phyloP scores from a whole-genome alignment of 345 rosid species.

The Raphanus sativus region DNA sequence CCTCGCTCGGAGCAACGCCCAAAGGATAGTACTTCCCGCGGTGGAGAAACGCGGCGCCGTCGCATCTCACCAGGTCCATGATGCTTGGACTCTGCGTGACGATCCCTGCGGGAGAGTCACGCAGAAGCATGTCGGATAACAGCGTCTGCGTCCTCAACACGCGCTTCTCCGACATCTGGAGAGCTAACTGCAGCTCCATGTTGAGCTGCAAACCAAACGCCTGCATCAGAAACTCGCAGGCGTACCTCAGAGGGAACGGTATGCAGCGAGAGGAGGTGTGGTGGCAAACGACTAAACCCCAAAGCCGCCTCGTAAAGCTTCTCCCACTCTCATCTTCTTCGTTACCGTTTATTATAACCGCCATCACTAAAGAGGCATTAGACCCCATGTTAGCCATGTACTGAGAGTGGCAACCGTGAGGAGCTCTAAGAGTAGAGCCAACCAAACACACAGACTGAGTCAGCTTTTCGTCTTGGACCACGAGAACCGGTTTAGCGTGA shows the following conservation, averaged over 20 bases:
- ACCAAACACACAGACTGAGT: conserved; percentile 91
- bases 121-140: conserved; percentile 94
- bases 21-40: conserved; percentile 68
- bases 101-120: conserved; percentile 88
- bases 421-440: conserved; percentile 96
- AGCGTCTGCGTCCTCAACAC: conserved; percentile 94
- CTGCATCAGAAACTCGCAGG: conserved; percentile 99
- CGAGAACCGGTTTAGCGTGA: conserved; percentile 56
- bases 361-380: conserved; percentile 84
- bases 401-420: conserved; percentile 95
- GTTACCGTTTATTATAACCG: conserved; percentile 81
- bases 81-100: conserved; percentile 93
- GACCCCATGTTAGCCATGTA: conserved; percentile 98
- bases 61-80: conserved; percentile 93
- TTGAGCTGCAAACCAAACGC: conserved; percentile 93
- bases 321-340: conserved; percentile 73
- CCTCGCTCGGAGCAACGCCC: conserved; percentile 85
- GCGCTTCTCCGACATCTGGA: conserved; percentile 82
- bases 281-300: conserved; percentile 99
- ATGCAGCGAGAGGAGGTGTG: conserved; percentile 90
- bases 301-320: conserved; percentile 62
- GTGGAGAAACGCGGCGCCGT: conserved; percentile 89
- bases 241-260: conserved; percentile 90
- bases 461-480: conserved; percentile 71
- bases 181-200: conserved; percentile 93